Evolutionary conservation across 768 basidiomycete genomes (phyloP).

Genomic region (Trametes punicea): DNA sequence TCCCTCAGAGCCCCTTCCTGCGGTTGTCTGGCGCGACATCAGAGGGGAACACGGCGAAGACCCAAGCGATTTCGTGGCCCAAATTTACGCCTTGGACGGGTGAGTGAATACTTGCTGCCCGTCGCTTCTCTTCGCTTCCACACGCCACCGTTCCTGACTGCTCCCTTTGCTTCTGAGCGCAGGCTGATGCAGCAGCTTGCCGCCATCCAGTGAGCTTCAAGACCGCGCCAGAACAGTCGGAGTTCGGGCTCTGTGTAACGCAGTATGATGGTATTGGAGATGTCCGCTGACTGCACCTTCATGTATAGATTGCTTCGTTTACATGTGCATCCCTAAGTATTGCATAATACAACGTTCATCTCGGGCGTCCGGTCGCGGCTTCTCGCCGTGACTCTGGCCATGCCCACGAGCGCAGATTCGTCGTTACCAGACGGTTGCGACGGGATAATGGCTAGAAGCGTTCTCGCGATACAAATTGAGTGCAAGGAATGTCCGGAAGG

Average conservation of each 20-base stretch:
- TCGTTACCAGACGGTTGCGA: not conserved
- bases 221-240: not conserved
- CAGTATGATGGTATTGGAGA: not conserved
- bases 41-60: constrained; percentile 13
- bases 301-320: constrained; percentile 13
- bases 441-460: not conserved
- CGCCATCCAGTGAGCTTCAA: not conserved
- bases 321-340: constrained; percentile 11
- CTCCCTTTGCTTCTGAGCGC: not conserved
- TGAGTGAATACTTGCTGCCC: constrained; percentile 4
- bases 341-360: constrained; percentile 16
- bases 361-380: constrained; percentile 12
- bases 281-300: constrained; percentile 10
- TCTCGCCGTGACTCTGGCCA: constrained; percentile 1
- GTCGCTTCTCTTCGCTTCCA: constrained; percentile 15
- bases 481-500: not conserved
- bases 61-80: constrained; percentile 18
- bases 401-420: not conserved
- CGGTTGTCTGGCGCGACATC: constrained; percentile 29
- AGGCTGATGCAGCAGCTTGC: constrained; percentile 10
- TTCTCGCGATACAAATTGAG: not conserved
- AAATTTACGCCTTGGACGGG: constrained; percentile 26
- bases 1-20: constrained; percentile 17
- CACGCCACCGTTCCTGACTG: constrained; percentile 6
- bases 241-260: constrained; percentile 1